These are phyloP conservation scores for Vickermania spadyakhi DNA, from an alignment of 208 protist species.

Conservation along the genomic window DNA sequence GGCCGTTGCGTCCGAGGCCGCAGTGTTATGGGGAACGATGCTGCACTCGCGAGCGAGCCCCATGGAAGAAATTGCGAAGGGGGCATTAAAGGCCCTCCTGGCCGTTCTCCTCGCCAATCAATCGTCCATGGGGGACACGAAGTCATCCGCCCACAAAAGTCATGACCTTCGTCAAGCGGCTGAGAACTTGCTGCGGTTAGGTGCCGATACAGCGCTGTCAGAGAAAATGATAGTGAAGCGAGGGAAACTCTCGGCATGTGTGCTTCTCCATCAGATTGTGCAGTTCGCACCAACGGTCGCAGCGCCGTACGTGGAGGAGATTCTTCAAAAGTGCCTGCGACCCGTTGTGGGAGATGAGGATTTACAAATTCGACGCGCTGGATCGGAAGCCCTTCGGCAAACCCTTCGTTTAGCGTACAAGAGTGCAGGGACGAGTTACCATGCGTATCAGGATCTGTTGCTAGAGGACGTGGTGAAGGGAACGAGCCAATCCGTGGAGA, in stretches of 20 bases:
- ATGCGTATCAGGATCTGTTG: constrained; percentile 51
- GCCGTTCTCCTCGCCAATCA: constrained; percentile 14
- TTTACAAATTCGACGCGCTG: constrained; percentile 23
- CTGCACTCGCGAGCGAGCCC: constrained; percentile 67
- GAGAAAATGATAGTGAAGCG: no score
- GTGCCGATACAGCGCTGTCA: not conserved
- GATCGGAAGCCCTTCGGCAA: constrained; percentile 37
- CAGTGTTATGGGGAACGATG: constrained; percentile 68
- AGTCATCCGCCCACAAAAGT: no score
- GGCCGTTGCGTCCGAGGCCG: constrained; percentile 31
- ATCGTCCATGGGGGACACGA: not conserved
- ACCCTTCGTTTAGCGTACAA: constrained; percentile 54
- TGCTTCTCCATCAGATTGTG: constrained; percentile 71
- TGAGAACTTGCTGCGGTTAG: not conserved
- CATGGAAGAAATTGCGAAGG: constrained; percentile 56
- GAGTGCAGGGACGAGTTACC: constrained; percentile 30
- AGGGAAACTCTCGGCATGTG: constrained; percentile 37
- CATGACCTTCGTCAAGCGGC: not conserved
- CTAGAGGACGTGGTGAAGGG: constrained; percentile 36
- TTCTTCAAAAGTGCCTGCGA: constrained; percentile 52
- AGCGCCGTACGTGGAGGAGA: constrained; percentile 30
- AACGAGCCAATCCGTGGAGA: constrained; percentile 23
- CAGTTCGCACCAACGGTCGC: constrained; percentile 51
- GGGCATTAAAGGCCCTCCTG: constrained; percentile 50
- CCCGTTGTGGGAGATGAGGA: constrained; percentile 34